phyloP scores from a whole-genome alignment of 2,329 filamentous ascomycete species.

The Metarhizium robertsii region DNA sequence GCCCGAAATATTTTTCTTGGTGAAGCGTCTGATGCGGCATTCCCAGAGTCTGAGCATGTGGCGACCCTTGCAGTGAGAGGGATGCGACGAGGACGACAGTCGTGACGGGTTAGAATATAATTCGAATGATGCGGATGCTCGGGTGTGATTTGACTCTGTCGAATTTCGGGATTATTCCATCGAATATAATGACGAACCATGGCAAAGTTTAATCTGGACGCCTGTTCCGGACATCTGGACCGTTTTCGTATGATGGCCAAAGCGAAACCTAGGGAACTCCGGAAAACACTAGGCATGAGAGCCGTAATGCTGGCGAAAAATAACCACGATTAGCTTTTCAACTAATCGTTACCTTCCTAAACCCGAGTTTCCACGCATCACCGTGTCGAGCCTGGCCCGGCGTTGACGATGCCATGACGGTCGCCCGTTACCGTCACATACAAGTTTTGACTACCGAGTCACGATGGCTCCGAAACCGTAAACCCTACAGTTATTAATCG shows the following conservation, averaged over 20 bases:
- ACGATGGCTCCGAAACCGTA: background rate
- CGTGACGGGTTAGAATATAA: background rate
- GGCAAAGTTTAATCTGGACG: background rate
- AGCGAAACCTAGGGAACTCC: background rate
- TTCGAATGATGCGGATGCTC: background rate
- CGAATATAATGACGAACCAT: background rate
- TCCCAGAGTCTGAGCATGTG: too few relatives aligned
- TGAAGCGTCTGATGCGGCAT: too few relatives aligned
- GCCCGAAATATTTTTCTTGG: background rate
- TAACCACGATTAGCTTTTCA: too few relatives aligned
- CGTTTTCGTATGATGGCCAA: background rate
- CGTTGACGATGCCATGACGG: background rate
- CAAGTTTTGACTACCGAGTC: background rate
- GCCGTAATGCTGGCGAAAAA: background rate
- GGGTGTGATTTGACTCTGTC: background rate
- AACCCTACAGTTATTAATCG: background rate
- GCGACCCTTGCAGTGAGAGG: too few relatives aligned
- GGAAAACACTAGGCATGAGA: background rate
- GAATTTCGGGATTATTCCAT: background rate
- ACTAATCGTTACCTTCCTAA: background rate
- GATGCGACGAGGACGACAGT: too few relatives aligned
- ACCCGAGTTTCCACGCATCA: background rate
- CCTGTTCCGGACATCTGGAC: background rate
- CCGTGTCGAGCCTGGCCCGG: background rate
- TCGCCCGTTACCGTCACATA: background rate